Conservation (phyloP, 495 filamentous ascomycete species). For the Staphylotrichum tortipilum region DNA sequence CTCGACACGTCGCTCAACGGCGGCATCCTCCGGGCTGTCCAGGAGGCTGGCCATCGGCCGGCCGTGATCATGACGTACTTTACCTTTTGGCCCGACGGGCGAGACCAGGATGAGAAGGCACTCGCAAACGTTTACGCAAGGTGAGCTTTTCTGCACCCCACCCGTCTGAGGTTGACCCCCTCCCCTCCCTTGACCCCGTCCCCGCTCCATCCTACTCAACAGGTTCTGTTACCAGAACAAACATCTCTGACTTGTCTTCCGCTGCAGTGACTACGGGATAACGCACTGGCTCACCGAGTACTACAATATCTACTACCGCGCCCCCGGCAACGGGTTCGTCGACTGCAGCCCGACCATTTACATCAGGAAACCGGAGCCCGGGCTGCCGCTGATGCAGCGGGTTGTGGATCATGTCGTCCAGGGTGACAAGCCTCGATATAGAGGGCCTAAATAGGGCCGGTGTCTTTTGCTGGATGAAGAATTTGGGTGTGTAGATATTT, state of each 20-base stretch:
- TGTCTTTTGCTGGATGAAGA: too few species aligned
- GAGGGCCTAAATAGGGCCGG: too few species aligned
- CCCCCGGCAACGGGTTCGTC: slow-evolving; percentile 7
- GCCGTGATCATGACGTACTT: slow-evolving; percentile 7
- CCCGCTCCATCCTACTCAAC: too few species aligned
- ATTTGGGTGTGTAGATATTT: too few species aligned
- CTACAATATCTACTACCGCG: slow-evolving; percentile 5
- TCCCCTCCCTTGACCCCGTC: too few species aligned
- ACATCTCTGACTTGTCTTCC: too few species aligned
- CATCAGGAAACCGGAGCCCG: background rate
- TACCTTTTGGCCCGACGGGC: slow-evolving; percentile 6
- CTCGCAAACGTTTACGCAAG: background rate
- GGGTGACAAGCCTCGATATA: too few species aligned
- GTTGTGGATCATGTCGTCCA: background rate
- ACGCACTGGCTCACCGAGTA: slow-evolving; percentile 8
- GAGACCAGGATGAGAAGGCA: background rate
- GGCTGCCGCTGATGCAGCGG: background rate
- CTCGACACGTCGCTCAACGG: slow-evolving; percentile 11
- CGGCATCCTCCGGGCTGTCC: background rate
- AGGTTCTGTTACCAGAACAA: too few species aligned
- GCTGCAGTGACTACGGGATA: background rate
- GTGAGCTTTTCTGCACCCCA: background rate
- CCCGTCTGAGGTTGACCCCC: too few species aligned
- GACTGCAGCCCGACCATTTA: slow-evolving; percentile 10
- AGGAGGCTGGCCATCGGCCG: slow-evolving; percentile 1